These are phyloP conservation scores for Asterella californica DNA, from an alignment of 225 moss, liverwort and hornwort species.

Conservation along the genomic window DNA sequence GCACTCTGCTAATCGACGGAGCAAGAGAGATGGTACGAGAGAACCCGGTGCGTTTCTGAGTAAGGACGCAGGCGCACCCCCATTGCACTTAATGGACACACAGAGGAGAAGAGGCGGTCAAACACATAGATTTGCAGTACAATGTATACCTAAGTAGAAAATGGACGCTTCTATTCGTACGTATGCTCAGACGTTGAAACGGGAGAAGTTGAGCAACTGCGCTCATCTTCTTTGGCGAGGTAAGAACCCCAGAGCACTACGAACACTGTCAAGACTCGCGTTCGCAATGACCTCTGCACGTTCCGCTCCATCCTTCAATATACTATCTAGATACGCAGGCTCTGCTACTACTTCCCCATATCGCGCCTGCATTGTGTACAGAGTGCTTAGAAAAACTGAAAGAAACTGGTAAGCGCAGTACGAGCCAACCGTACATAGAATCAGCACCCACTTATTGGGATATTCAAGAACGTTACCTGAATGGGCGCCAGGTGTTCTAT, in stretches of 20 bases:
- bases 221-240: conserved; percentile 45
- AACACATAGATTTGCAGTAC: neutral
- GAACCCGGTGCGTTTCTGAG: too few relatives aligned
- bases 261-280: conserved; percentile 70
- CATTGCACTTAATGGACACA: too few relatives aligned
- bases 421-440: neutral
- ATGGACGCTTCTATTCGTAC: neutral
- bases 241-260: conserved; percentile 84
- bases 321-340: conserved; percentile 61
- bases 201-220: neutral
- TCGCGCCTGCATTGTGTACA: conserved; percentile 51
- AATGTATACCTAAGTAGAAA: neutral
- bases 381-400: neutral
- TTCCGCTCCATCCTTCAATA: conserved; percentile 79
- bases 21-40: too few relatives aligned
- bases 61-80: too few relatives aligned
- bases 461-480: conserved; percentile 68
- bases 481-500: conserved; percentile 80
- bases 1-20: too few relatives aligned
- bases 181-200: neutral
- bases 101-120: too few relatives aligned
- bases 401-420: neutral
- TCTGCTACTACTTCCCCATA: conserved; percentile 79
- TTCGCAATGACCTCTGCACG: conserved; percentile 76
- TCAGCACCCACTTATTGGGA: neutral